Evolutionary conservation across 2,329 filamentous ascomycete genomes (phyloP), one percentile per base, ranked within the genome.

Genomic region (Ophiocordyceps camponoti-leonardi): DNA sequence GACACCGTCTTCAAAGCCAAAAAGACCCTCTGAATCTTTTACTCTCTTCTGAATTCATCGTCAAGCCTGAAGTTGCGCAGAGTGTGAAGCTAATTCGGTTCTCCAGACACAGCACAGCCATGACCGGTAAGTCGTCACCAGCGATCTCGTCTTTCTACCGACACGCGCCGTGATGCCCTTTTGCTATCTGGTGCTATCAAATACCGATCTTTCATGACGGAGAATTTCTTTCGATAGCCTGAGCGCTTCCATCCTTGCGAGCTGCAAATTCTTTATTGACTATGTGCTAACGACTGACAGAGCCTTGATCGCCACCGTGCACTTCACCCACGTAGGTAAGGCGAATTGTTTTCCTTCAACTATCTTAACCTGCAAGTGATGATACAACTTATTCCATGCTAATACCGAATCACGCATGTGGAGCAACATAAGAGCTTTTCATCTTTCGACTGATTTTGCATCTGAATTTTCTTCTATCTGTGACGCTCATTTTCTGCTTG

Each of bases 341-440:
- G 42, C 50, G 18, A 31, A 45, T 47, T 51, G 50, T 47, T 48
- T 20, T 28, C 16, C 20, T 46, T 37, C 56, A 51, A 48, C 49
- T 51, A 44, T 51, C 43, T 49, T 51, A 60, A 50, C 52, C 66
- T 48, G 41, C 44, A 13, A 11, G 66, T 83, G 81, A 85, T 85
- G 79, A 75, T 58, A 69, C 67, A 73, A 65, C 66, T 67, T 69
- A 71, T 79, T 82, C 78, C 77, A 82, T 84, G 80, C 80, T 84
- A 83, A 83, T 76, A 67, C 81, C 71, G 79, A 85, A 77, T 58
- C 58, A 55, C 54, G 56, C 58, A 75, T 79, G 75, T 82, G 73
- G 77, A 83, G 67, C 65, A 69, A 75, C 70, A 67, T 71, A 73
- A 72, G 73, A 77, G 73, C 79, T 84, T 84, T 85, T 85, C 81